Evolutionary conservation across 352 stramenopile species (phyloP).

Genomic region (Pythium brachiatum): DNA sequence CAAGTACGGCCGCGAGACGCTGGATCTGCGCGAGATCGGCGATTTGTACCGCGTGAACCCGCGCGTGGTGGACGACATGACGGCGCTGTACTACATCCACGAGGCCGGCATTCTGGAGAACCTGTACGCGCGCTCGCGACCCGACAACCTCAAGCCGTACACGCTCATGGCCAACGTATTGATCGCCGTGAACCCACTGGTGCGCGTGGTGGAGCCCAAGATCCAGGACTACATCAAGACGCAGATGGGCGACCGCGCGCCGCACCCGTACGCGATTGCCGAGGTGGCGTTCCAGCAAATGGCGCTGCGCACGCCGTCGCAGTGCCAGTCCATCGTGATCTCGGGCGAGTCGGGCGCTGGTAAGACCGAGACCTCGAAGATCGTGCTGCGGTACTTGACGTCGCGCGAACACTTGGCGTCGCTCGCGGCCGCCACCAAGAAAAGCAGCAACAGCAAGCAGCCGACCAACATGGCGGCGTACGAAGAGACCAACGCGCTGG

Average conservation of each 20-base stretch:
- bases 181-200: slow-evolving; percentile 85
- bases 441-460: slow-evolving; percentile 7
- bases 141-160: slow-evolving; percentile 76
- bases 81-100: slow-evolving; percentile 87
- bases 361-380: slow-evolving; percentile 90
- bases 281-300: slow-evolving; percentile 90
- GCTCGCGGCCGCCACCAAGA: slow-evolving; percentile 32
- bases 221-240: slow-evolving; percentile 88
- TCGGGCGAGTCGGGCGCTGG: slow-evolving; percentile 83
- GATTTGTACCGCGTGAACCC: slow-evolving; percentile 87
- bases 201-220: slow-evolving; percentile 75
- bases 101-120: slow-evolving; percentile 85
- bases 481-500: slow-evolving; percentile 52
- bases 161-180: slow-evolving; percentile 89
- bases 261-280: slow-evolving; percentile 81
- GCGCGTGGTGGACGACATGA: slow-evolving; percentile 87
- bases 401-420: slow-evolving; percentile 67
- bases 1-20: slow-evolving; percentile 65
- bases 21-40: slow-evolving; percentile 81
- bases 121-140: slow-evolving; percentile 65
- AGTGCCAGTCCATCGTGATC: slow-evolving; percentile 88
- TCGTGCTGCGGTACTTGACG: slow-evolving; percentile 85
- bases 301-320: slow-evolving; percentile 70
- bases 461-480: slow-evolving; percentile 21
- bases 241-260: slow-evolving; percentile 81